Evolutionary conservation across 768 basidiomycete genomes (phyloP).

Genomic region (Hericium erinaceus): DNA sequence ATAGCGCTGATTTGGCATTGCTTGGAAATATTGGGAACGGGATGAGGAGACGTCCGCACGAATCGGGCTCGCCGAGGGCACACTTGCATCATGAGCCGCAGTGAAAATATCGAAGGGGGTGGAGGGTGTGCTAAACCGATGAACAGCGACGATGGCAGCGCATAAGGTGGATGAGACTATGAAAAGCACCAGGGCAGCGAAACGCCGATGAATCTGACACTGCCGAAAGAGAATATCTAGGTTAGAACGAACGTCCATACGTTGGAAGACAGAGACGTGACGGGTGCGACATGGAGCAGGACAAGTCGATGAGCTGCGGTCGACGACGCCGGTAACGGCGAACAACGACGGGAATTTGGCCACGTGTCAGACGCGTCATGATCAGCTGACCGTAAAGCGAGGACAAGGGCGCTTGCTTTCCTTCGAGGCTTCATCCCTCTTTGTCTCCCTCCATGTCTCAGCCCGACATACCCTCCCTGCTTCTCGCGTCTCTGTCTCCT

Average conservation of each 20-base stretch:
- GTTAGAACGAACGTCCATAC: no score
- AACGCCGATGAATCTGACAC: no score
- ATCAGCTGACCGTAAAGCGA: background rate
- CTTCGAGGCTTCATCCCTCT: background rate
- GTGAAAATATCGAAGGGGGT: no score
- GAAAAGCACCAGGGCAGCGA: no score
- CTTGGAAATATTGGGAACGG: background rate
- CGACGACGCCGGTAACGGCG: no score
- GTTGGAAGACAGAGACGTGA: no score
- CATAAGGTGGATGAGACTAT: background rate
- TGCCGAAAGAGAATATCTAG: no score
- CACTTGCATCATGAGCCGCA: background rate
- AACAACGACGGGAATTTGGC: no score
- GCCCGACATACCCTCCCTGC: conserved; percentile 60
- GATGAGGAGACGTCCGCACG: background rate
- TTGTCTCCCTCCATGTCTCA: conserved; percentile 24
- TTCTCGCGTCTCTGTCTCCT: conserved; percentile 65
- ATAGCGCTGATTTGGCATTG: conserved; percentile 29
- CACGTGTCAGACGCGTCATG: conserved; percentile 1
- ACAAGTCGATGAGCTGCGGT: no score
- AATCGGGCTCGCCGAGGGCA: background rate
- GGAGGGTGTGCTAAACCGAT: background rate
- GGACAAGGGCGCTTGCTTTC: background rate
- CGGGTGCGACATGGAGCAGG: no score
- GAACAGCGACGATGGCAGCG: background rate